These are phyloP conservation scores for Calycina herbarum DNA, from an alignment of 2,329 filamentous ascomycete species.

Conservation along the genomic window DNA sequence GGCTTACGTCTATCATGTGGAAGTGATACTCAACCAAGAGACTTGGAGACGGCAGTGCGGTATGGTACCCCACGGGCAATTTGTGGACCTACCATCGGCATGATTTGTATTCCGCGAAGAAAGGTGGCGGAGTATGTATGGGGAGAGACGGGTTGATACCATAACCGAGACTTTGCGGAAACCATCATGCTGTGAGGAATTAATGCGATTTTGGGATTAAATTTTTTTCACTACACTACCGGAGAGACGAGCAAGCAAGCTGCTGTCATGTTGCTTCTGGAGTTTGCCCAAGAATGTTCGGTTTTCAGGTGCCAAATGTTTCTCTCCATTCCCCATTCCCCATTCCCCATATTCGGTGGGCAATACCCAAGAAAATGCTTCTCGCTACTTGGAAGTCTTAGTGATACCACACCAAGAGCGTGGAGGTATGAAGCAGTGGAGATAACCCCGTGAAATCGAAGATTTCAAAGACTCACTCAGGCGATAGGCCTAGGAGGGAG, in stretches of 20 bases:
- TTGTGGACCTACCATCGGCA: not conserved
- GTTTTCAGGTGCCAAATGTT: not conserved
- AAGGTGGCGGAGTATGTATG: not conserved
- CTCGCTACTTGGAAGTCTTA: not conserved
- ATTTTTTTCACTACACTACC: not conserved
- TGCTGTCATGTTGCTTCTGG: not conserved
- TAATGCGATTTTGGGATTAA: not conserved
- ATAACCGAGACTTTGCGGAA: not conserved
- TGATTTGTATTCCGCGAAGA: not conserved
- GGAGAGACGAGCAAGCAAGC: too few species aligned
- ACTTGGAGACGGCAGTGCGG: not conserved
- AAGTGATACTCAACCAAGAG: not conserved
- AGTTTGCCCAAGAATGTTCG: too few species aligned
- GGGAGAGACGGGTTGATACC: not conserved
- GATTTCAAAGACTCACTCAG: not conserved
- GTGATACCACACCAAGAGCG: not conserved
- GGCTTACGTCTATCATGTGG: not conserved
- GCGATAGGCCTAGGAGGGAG: not conserved
- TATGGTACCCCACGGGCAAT: not conserved
- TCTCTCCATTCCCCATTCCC: not conserved
- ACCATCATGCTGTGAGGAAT: not conserved
- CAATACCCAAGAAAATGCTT: not conserved
- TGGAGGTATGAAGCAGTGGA: not conserved
- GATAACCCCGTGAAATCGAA: not conserved
- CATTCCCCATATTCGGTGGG: too few species aligned